Evolutionary conservation across 192 early-diverging fungal species (phyloP), one percentile per base, ranked within the genome.

Genomic region (Gryganskiella cystojenkinii): DNA sequence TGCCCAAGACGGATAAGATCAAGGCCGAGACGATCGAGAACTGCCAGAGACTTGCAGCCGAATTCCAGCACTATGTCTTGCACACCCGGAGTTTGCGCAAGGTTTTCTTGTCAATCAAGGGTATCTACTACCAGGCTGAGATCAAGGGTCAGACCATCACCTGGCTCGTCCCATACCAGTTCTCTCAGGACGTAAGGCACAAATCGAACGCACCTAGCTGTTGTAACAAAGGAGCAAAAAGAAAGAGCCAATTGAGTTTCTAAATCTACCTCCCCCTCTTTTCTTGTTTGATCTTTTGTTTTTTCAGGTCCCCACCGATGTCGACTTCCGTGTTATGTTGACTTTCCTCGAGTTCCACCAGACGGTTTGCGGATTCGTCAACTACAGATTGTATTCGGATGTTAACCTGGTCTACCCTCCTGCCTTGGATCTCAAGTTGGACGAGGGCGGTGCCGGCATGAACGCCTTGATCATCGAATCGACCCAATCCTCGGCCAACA

Each of bases 41-140:
- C 54, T 97, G 95, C 82, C 93, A 92, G 67, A 86, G 91, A 8
- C 76, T 98, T 66, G 83, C 90, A n/a, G 87, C 89, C 30, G 96
- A 99, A 84, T 99, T 98, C 82, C 95, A 95, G 82, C 92, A 95
- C 76, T 97, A 95, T 68, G 86, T 98, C 7, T 87, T 97, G 64
- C 84, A 90, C 50, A 85, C 92, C 42, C 86, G 90, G 53, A 83
- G 88, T 61, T 82, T 99, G 59, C 91, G 92, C 58, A 95, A 95
- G 80, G 90, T 91, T 28, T 99, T 99, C 80, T 83, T 99, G 51
- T 95, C 94, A 14, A 98, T 99, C 90, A 99, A 99, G 86, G 98
- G 98, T 53, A 98, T 99, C 80, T 99, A 99, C 84, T 99, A 98
- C 83, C 95, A 98, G 85, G 96, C 93, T n/a, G 96, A 98, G 56